Evolutionary conservation across 805 yeast genomes (phyloP).

Genomic region (Starmerella ratchasimensis): DNA sequence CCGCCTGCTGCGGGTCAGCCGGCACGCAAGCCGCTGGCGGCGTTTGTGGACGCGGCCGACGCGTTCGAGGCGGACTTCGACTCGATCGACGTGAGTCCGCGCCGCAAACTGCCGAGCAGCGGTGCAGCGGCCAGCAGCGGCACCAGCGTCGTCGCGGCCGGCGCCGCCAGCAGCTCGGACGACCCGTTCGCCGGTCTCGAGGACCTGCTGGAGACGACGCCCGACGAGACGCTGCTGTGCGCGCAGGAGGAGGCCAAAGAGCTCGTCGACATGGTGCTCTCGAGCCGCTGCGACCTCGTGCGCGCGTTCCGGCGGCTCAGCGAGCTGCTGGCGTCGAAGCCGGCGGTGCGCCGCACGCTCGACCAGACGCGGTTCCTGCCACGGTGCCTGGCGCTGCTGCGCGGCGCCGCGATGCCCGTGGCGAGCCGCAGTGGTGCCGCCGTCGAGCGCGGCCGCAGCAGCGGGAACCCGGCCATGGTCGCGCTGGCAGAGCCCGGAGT

Average conservation of each 20-base stretch:
- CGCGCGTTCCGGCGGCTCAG: constrained; percentile 14
- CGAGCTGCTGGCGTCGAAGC: constrained; percentile 18
- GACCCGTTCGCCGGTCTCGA: constrained; percentile 31
- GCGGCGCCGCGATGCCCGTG: too few species aligned
- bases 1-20: too few species aligned
- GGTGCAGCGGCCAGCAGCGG: neutral
- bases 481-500: too few species aligned
- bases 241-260: constrained; percentile 19
- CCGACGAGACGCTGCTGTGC: constrained; percentile 13
- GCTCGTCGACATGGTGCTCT: constrained; percentile 4
- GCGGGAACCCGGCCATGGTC: too few species aligned
- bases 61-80: constrained; percentile 17
- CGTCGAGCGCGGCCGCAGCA: too few species aligned
- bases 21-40: constrained; percentile 31
- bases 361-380: constrained; percentile 13
- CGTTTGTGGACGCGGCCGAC: constrained; percentile 31
- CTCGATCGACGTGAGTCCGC: constrained; percentile 18
- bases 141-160: neutral
- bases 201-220: constrained; percentile 27
- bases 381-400: constrained; percentile 4
- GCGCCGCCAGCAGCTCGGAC: constrained; percentile 13
- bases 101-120: neutral
- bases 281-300: constrained; percentile 6
- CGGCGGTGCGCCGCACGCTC: constrained; percentile 11
- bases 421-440: too few species aligned